phyloP scores from a whole-genome alignment of 495 filamentous ascomycete genomes.

The Podospora anserina region DNA sequence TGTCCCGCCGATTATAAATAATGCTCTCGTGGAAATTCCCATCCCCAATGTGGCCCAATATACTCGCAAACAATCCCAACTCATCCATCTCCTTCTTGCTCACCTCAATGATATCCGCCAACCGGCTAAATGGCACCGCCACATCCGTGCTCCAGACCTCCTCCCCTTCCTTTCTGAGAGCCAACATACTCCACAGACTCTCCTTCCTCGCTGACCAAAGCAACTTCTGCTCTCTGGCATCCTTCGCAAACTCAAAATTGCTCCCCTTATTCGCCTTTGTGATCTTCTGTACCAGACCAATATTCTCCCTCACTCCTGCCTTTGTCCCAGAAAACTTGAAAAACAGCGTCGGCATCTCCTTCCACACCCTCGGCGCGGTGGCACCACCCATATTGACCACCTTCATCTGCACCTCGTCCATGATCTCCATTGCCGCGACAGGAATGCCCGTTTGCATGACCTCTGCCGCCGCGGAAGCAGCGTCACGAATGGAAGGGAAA shows the following conservation, averaged over 20 bases:
- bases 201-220: constrained; percentile 78
- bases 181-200: constrained; percentile 71
- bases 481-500: constrained; percentile 70
- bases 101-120: constrained; percentile 86
- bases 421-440: constrained; percentile 76
- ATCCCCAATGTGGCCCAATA: constrained; percentile 80
- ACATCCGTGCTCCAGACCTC: constrained; percentile 78
- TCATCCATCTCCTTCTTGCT: constrained; percentile 88
- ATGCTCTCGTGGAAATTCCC: constrained; percentile 93
- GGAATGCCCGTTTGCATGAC: constrained; percentile 71
- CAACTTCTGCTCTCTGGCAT: constrained; percentile 62
- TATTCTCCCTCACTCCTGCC: constrained; percentile 64
- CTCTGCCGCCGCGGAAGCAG: constrained; percentile 64
- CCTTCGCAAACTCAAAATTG: constrained; percentile 71
- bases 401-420: constrained; percentile 80
- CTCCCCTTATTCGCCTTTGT: constrained; percentile 59
- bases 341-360: constrained; percentile 74
- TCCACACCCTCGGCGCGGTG: constrained; percentile 65
- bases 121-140: constrained; percentile 78
- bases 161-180: constrained; percentile 58
- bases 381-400: constrained; percentile 70
- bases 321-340: constrained; percentile 82
- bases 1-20: constrained; percentile 69
- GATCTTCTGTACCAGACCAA: constrained; percentile 61
- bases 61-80: constrained; percentile 78